These are phyloP conservation scores for Botrytis medusae DNA, from an alignment of 2,329 filamentous ascomycete species.

Conservation along the genomic window DNA sequence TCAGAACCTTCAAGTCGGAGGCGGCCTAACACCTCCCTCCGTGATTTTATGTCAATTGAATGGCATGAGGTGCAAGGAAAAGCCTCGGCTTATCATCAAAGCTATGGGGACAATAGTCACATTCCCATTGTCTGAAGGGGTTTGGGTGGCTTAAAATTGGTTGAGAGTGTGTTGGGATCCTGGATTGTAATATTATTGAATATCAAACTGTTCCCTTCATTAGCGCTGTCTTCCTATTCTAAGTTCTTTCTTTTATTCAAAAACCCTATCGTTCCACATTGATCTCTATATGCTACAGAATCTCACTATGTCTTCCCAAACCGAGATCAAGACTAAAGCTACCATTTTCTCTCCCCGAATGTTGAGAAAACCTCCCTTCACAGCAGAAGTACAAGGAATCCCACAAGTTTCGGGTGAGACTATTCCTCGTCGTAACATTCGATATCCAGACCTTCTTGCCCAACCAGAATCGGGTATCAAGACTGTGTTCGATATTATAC, in stretches of 20 bases:
- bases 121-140: neutral
- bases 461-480: conserved; percentile 45
- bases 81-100: conserved; percentile 8
- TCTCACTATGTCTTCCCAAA: conserved; percentile 8
- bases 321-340: neutral
- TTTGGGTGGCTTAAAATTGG: neutral
- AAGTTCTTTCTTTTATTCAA: neutral
- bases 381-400: conserved; percentile 56
- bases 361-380: conserved; percentile 53
- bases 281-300: neutral
- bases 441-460: conserved; percentile 48
- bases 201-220: neutral
- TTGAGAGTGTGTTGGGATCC: neutral
- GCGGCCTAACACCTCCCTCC: neutral
- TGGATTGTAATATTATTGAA: conserved; percentile 12
- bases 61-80: neutral
- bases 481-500: conserved; percentile 76
- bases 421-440: conserved; percentile 59
- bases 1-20: neutral
- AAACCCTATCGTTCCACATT: neutral
- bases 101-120: neutral
- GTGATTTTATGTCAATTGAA: neutral
- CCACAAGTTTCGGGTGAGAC: conserved; percentile 62
- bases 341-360: conserved; percentile 25
- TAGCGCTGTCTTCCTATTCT: too few relatives aligned